phyloP scores from a whole-genome alignment of 2,329 filamentous ascomycete species.

The Botrytis paeoniae region DNA sequence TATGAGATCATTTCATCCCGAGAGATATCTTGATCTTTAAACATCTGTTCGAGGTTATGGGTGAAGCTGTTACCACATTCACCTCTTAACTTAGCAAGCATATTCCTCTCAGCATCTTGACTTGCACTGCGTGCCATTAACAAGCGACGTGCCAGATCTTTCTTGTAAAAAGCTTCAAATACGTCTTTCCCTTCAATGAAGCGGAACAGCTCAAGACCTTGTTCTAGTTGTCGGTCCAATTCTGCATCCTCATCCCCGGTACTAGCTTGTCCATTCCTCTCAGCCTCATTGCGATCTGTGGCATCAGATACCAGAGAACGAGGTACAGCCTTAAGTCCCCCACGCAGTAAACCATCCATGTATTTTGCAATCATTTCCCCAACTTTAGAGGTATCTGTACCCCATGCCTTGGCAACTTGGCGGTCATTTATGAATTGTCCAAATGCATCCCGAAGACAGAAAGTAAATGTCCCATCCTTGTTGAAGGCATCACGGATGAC shows the following conservation, averaged over 20 bases:
- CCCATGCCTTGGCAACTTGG: conserved; percentile 68
- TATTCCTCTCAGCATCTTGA: conserved; percentile 91
- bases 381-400: conserved; percentile 84
- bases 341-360: conserved; percentile 82
- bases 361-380: conserved; percentile 99
- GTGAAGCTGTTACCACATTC: conserved; percentile 95
- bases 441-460: conserved; percentile 81
- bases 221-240: conserved; percentile 86
- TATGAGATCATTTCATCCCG: conserved; percentile 92
- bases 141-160: conserved; percentile 83
- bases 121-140: conserved; percentile 91
- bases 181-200: conserved; percentile 97
- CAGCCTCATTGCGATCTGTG: conserved; percentile 55
- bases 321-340: conserved; percentile 80
- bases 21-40: conserved; percentile 93
- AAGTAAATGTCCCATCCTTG: conserved; percentile 71
- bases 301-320: conserved; percentile 61
- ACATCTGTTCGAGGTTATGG: conserved; percentile 98
- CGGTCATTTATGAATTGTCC: conserved; percentile 88
- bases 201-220: conserved; percentile 89
- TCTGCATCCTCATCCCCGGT: conserved; percentile 87
- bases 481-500: conserved; percentile 75
- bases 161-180: conserved; percentile 99
- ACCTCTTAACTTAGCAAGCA: conserved; percentile 85
- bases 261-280: conserved; percentile 61